A percentile compares a stretch with the other conserved stretches of the same genome.
phyloP scores from a whole-genome alignment of 371 early-diverging fungal genomes.

The Coemansia sp. region DNA sequence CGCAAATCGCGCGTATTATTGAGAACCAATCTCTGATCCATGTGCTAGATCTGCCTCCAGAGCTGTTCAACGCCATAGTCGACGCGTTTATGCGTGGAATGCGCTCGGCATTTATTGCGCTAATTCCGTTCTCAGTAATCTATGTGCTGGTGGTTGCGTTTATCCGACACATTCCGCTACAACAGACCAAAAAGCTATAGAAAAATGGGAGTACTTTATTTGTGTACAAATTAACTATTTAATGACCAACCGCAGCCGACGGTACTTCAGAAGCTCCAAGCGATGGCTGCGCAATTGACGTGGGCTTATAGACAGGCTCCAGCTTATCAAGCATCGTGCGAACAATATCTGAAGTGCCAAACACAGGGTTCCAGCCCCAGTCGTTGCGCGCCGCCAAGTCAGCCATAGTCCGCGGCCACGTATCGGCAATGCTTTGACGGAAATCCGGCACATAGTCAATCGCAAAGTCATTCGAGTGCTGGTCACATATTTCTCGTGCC shows the following conservation, averaged over 20 bases:
- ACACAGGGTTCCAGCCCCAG: slow-evolving; percentile 61
- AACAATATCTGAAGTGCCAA: slow-evolving; percentile 53
- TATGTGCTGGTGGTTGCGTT: slow-evolving; percentile 9
- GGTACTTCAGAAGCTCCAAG: neutral
- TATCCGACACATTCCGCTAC: slow-evolving; percentile 25
- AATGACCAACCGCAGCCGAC: slow-evolving; percentile 6
- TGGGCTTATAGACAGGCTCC: slow-evolving; percentile 27
- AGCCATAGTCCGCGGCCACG: slow-evolving; percentile 61
- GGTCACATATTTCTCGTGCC: slow-evolving; percentile 53
- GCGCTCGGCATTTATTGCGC: slow-evolving; percentile 37
- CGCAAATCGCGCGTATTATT: slow-evolving; percentile 11
- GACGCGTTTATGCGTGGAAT: slow-evolving; percentile 41
- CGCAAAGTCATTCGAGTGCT: slow-evolving; percentile 53
- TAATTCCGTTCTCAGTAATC: slow-evolving; percentile 39
- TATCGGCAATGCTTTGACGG: slow-evolving; percentile 62
- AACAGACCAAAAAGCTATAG: slow-evolving; percentile 14
- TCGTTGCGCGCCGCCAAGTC: slow-evolving; percentile 57
- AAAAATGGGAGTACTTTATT: neutral
- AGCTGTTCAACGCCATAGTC: slow-evolving; percentile 27
- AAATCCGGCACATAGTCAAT: slow-evolving; percentile 60
- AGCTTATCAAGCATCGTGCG: slow-evolving; percentile 49
- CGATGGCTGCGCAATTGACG: neutral
- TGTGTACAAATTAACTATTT: neutral
- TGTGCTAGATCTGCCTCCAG: slow-evolving; percentile 23
- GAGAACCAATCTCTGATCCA: slow-evolving; percentile 46